phyloP scores from a whole-genome alignment of 257 asterid species.

The Nicotiana sylvestris region DNA sequence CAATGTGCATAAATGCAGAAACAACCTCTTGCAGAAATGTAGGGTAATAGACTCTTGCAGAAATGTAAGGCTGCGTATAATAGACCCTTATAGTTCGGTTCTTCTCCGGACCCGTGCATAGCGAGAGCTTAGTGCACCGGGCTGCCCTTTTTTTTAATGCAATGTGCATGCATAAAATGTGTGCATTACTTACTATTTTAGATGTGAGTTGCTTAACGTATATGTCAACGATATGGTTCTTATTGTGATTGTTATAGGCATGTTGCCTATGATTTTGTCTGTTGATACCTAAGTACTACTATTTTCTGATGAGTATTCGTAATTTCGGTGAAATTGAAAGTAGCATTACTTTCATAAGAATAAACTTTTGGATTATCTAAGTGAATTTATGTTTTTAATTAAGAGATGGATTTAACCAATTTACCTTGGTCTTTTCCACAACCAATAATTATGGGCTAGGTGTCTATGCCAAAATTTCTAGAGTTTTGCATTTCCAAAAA shows the following conservation, averaged over 20 bases:
- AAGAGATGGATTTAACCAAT: neutral
- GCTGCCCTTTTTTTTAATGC: too few species aligned
- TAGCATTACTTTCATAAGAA: neutral
- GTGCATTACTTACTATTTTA: neutral
- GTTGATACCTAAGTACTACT: neutral
- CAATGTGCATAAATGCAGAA: neutral
- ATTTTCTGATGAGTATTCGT: neutral
- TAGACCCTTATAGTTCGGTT: too few species aligned
- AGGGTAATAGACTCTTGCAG: too few species aligned
- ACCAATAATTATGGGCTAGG: neutral
- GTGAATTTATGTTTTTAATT: neutral
- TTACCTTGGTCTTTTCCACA: neutral
- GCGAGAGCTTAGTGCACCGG: too few species aligned
- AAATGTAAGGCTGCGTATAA: too few species aligned
- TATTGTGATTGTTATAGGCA: neutral
- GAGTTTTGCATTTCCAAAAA: neutral
- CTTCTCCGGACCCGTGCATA: too few species aligned
- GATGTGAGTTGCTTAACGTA: neutral
- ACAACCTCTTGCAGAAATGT: too few species aligned
- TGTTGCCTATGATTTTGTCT: neutral
- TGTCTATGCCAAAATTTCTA: neutral
- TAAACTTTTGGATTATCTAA: neutral
- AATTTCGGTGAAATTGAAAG: neutral
- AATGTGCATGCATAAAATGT: neutral
- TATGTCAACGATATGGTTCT: neutral